Percentiles rank a stretch among this genome's conserved stretches.
These are phyloP conservation scores for Cucurbita argyrosperma DNA, from an alignment of 306 rosid species.

Conservation along the genomic window DNA sequence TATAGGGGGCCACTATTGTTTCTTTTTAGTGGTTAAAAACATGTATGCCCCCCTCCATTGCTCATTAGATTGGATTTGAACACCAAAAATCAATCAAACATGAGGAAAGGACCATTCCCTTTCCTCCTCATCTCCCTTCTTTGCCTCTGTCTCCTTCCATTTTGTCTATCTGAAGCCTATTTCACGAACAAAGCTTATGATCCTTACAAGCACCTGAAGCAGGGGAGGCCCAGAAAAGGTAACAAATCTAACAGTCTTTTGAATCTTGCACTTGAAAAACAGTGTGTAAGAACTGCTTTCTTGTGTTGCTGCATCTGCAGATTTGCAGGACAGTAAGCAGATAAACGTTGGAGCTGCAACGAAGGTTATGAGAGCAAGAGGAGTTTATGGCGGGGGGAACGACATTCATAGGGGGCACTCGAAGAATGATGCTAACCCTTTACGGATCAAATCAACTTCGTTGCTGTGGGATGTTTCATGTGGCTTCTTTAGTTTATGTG, in stretches of 20 bases:
- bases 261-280: not conserved
- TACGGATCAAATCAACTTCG: not conserved
- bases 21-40: not conserved
- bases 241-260: not conserved
- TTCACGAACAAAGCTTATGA: not conserved
- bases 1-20: not conserved
- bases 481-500: not conserved
- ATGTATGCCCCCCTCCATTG: not conserved
- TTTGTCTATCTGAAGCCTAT: not conserved
- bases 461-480: not conserved
- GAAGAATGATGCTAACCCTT: not conserved
- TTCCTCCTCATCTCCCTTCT: not conserved
- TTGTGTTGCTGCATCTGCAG: not conserved
- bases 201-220: not conserved
- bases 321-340: not conserved
- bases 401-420: not conserved
- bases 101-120: not conserved
- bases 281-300: not conserved
- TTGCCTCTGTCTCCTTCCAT: not conserved
- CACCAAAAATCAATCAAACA: not conserved
- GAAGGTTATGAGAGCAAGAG: not conserved
- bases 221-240: not conserved
- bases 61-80: not conserved
- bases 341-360: not conserved
- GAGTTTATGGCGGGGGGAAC: not conserved